These are phyloP conservation scores for Diaporthe eres DNA, from an alignment of 2,329 filamentous ascomycete species.

Conservation along the genomic window DNA sequence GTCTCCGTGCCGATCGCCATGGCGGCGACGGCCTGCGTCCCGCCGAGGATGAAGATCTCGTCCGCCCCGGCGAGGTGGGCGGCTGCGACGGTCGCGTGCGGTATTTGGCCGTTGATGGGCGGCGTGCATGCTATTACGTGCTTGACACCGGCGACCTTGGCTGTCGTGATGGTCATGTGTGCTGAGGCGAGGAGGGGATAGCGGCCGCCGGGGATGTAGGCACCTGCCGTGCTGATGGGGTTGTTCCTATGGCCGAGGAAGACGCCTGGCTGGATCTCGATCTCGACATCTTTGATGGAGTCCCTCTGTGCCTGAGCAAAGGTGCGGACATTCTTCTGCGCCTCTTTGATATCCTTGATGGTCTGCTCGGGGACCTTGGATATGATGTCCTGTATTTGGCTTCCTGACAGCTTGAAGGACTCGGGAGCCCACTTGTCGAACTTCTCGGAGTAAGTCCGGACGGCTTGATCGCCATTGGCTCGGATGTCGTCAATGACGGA, in stretches of 20 bases:
- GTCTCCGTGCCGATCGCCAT: conserved; percentile 66
- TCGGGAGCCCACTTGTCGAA: conserved; percentile 68
- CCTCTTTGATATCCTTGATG: conserved; percentile 55
- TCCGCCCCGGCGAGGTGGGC: conserved; percentile 65
- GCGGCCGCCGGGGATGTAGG: conserved; percentile 65
- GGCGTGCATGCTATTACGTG: conserved; percentile 66
- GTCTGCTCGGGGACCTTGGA: conserved; percentile 59
- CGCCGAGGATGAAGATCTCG: conserved; percentile 64
- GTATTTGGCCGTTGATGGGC: conserved; percentile 63
- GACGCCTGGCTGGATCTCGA: conserved; percentile 65
- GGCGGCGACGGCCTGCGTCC: conserved; percentile 66
- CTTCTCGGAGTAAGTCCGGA: conserved; percentile 63
- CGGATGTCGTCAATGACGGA: conserved; percentile 63
- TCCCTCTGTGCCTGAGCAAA: conserved; percentile 64
- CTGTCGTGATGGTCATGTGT: conserved; percentile 70
- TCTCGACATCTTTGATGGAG: conserved; percentile 63
- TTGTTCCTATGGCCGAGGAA: conserved; percentile 65
- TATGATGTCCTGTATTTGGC: conserved; percentile 61
- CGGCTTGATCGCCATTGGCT: conserved; percentile 61
- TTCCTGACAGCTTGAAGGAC: conserved; percentile 62
- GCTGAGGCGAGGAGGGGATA: conserved; percentile 67
- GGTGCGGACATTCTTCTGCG: conserved; percentile 62
- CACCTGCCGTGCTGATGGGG: conserved; percentile 61
- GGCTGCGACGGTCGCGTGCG: conserved; percentile 63
- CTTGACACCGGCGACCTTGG: conserved; percentile 66